Base-by-base conservation (phyloP, 2,329 filamentous ascomycete species). In the Plenodomus tracheiphilus region DNA sequence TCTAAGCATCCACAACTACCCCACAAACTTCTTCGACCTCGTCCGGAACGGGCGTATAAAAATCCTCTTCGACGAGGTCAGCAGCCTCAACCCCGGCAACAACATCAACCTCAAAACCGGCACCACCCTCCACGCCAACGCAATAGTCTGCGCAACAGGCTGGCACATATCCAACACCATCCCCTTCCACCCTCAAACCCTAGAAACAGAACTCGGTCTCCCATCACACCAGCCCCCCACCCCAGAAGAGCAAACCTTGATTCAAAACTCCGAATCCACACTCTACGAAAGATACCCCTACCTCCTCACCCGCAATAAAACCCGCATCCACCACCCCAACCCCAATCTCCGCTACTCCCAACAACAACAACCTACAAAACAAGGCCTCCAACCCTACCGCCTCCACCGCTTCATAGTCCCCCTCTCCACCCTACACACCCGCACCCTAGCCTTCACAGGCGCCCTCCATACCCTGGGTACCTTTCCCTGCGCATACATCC, bases 1-100 rank as follows among this genome's bases (percentile, higher is more conserved):
- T 0, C 73, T 86, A 25, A 81, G 80, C 39, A 85, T 87, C 22
- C 73, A 84, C 47, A 87, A 86, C 61, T 87, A 83, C 57, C 75
- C 77, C 0, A 77, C 74, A 2, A 74, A 81, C 54, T 79, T 86
- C 59, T 81, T 85, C 61, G 78, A 82, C 5, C 69, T 84, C 11
- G 75, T 88, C 10, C 74, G 74, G 38, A 64, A 75, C 4, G 80
- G 81, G 3, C 75, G 72, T n/a, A 79, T 87, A 28, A 74, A 74
- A 16, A 71, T 87, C 1, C 76, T 85, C 41, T 65, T 84, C 7
- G 77, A 77, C 25, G 81, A 86, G 39, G 75, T 88, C 4, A 66
- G 71, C 2, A 70, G 71, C 18, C 72, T 87, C 3, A 74, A 75
- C 2, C 32, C 47, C 8, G 63, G 73, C 16, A n/a, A n/a, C n/a